Evolutionary conservation across 768 basidiomycete genomes (phyloP), one percentile per base, ranked within the genome.

Genomic region (Mycena polygramma): DNA sequence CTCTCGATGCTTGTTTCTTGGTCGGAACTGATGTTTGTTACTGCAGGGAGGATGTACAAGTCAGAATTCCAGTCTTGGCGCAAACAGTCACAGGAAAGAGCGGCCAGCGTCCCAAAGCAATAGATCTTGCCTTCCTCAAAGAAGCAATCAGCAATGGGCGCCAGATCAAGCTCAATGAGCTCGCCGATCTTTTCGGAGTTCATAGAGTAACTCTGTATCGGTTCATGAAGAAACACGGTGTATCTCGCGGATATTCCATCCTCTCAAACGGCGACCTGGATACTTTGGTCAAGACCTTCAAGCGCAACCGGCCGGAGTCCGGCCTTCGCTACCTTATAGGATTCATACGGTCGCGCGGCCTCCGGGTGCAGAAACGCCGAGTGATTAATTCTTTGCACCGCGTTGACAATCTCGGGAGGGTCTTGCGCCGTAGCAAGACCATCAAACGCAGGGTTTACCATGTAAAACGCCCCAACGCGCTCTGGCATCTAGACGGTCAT

Each of bases 401-500:
- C 2, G 71, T 80, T 13, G 77, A 80, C 61, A 30, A 45, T 22
- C 45, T 79, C 1, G 75, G 77, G 1, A 52, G 64, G 13, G 59
- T 69, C 2, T 53, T 80, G 1, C 68, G 72, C 1, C 24, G 67
- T 4, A 71, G 63, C 4, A 53, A 60, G 20, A 30, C 66, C 2
- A 74, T 78, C n/a, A 41, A 53, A 19, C 54, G 74, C 4, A 59
- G 52, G 0, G 68, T 70, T 35, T 79, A 79, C 55, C 17, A 59
- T 10, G 74, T 75, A 0, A 57, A 39, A 37, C 48, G 67, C 11
- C 73, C 77, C 14, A 74, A 77, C 52, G 41, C 57, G 8, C 52
- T 76, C 1, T 78, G 77, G 77, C 77, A 78, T 43, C 35, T 75
- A 20, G 75, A 78, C 58, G 70, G 77, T 8, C 77, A 79, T 51